Evolutionary conservation across 768 basidiomycete genomes (phyloP).

Genomic region (Cystofilobasidium ferigula): DNA sequence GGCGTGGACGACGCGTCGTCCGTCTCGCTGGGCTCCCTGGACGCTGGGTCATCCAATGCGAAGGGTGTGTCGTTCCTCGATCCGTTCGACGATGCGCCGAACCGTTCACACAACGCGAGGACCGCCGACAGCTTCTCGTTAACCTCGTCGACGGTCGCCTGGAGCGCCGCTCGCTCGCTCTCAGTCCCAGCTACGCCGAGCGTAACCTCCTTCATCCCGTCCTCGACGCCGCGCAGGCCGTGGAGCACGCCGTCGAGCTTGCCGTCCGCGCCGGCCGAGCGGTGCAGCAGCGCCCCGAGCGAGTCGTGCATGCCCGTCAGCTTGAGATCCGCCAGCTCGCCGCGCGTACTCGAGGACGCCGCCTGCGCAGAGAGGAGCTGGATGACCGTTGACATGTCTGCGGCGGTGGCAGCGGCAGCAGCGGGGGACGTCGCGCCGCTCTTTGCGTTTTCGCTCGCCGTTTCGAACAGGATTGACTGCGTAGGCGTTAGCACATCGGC

Average conservation of each 20-base stretch:
- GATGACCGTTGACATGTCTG: constrained; percentile 7
- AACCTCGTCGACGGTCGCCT: constrained; percentile 5
- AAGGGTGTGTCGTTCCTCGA: neutral
- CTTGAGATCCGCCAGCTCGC: constrained; percentile 15
- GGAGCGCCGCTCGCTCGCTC: neutral
- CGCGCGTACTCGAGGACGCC: neutral
- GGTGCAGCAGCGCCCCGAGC: neutral
- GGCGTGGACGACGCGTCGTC: neutral
- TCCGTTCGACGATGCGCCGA: neutral
- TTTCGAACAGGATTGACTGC: neutral
- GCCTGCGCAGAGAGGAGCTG: constrained; percentile 1
- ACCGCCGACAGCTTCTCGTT: constrained; percentile 12
- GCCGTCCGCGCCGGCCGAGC: neutral
- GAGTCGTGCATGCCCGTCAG: constrained; percentile 3
- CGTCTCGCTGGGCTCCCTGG: no score
- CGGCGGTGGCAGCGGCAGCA: neutral
- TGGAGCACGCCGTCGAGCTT: neutral
- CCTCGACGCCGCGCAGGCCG: neutral
- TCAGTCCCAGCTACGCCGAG: neutral
- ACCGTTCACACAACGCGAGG: neutral
- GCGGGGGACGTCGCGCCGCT: neutral
- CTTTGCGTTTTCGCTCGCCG: neutral
- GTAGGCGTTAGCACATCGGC: neutral
- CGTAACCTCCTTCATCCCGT: constrained; percentile 2
- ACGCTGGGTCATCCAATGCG: neutral